phyloP scores from a whole-genome alignment of 2,329 filamentous ascomycete genomes.

The Bipolaris cookei region DNA sequence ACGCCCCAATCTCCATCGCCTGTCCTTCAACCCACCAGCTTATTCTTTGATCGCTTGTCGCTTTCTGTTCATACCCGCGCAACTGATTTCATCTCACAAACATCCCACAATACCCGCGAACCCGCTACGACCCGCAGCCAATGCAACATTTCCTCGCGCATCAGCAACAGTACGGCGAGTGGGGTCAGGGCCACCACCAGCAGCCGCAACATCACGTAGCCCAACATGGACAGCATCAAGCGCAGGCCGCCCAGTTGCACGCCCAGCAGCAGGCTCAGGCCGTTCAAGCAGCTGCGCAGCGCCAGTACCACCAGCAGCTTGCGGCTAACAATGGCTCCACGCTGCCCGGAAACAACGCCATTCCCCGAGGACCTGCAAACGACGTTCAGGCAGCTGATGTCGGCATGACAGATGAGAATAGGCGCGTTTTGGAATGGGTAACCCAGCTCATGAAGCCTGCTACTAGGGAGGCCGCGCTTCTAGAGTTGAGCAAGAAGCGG shows the following conservation, averaged over 20 bases:
- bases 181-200: slow-evolving; percentile 57
- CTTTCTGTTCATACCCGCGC: slow-evolving; percentile 11
- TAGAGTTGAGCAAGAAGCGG: slow-evolving; percentile 97
- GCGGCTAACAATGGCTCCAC: slow-evolving; percentile 67
- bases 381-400: slow-evolving; percentile 48
- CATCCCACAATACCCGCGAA: slow-evolving; percentile 16
- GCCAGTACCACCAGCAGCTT: slow-evolving; percentile 74
- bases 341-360: slow-evolving; percentile 43
- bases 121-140: slow-evolving; percentile 39
- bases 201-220: slow-evolving; percentile 50
- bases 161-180: slow-evolving; percentile 64
- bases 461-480: slow-evolving; percentile 85
- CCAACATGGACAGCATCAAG: slow-evolving; percentile 50
- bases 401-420: slow-evolving; percentile 83
- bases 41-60: slow-evolving; percentile 15
- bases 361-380: slow-evolving; percentile 48
- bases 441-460: slow-evolving; percentile 87
- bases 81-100: slow-evolving; percentile 9
- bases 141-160: slow-evolving; percentile 68
- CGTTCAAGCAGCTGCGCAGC: slow-evolving; percentile 55
- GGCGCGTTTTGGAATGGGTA: slow-evolving; percentile 90
- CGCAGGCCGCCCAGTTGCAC: slow-evolving; percentile 58
- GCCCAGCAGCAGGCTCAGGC: slow-evolving; percentile 50
- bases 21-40: slow-evolving; percentile 17
- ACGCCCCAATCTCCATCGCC: slow-evolving; percentile 24